A percentile compares a stretch with the other conserved stretches of the same genome.
phyloP scores from a whole-genome alignment of 2,329 filamentous ascomycete genomes.

The Colletotrichum eleusines region DNA sequence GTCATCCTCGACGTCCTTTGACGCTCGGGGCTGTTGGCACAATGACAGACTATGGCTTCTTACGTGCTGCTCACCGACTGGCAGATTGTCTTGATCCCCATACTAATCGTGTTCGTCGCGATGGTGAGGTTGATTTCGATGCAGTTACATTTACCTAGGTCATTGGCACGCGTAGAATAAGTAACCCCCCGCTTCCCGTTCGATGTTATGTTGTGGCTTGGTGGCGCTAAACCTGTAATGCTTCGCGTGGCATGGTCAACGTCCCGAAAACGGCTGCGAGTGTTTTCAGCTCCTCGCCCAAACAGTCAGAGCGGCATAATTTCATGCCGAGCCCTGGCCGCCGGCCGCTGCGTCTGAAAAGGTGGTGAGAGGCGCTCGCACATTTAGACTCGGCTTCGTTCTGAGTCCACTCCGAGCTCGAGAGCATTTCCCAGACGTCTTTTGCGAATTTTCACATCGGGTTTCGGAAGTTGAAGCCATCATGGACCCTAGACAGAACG shows the following conservation, averaged over 20 bases:
- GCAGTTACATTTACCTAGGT: too few species aligned
- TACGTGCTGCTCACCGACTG: not conserved
- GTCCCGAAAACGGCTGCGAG: not conserved
- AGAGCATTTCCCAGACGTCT: not conserved
- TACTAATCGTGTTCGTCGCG: not conserved
- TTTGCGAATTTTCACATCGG: not conserved
- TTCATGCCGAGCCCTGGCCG: slow-evolving; percentile 8
- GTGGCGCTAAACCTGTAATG: slow-evolving; percentile 1
- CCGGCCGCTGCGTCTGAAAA: slow-evolving; percentile 12
- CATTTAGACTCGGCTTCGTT: not conserved
- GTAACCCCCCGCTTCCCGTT: not conserved
- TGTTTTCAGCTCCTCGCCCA: not conserved
- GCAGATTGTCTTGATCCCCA: not conserved
- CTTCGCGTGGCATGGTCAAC: not conserved
- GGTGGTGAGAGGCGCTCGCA: not conserved
- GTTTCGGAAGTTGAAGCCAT: not conserved
- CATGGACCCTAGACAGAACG: not conserved
- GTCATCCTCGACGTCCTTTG: not conserved
- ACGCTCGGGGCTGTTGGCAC: too few species aligned
- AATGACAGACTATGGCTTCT: not conserved
- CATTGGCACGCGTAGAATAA: not conserved
- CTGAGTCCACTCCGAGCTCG: too few species aligned
- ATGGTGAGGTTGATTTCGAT: not conserved
- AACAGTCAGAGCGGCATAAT: not conserved
- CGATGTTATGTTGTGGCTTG: not conserved